Conservation (phyloP, 768 basidiomycete genomes). For the Mycena alexandri region DNA sequence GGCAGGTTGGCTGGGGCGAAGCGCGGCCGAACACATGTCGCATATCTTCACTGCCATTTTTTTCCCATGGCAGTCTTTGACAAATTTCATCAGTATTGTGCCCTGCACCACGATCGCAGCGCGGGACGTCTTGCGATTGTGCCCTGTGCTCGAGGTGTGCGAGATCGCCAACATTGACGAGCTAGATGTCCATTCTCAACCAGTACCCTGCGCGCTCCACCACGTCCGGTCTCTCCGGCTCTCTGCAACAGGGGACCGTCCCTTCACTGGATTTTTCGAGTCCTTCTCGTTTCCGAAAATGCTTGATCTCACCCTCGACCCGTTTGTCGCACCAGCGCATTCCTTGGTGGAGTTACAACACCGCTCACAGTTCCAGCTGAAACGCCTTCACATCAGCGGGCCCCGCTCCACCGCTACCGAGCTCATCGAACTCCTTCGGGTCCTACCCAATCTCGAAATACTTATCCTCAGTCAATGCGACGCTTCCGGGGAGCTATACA, state of each 20-base stretch:
- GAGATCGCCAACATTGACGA: not conserved
- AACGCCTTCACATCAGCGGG: not conserved
- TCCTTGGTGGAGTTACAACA: constrained; percentile 2
- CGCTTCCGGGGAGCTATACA: not conserved
- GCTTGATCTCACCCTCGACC: not conserved
- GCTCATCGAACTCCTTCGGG: constrained; percentile 4
- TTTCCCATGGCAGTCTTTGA: constrained; percentile 11
- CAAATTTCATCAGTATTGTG: not conserved
- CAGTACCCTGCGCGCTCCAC: not conserved
- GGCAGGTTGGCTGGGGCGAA: no score
- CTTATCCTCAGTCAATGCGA: not conserved
- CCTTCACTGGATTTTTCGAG: constrained; percentile 7
- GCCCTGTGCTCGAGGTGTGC: not conserved
- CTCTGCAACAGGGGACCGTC: not conserved
- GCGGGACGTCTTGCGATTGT: constrained; percentile 1
- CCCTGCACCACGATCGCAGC: not conserved
- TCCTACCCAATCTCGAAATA: not conserved
- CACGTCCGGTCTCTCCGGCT: constrained; percentile 2
- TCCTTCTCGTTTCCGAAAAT: constrained; percentile 10
- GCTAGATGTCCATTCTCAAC: constrained; percentile 1
- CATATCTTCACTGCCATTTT: constrained; percentile 9
- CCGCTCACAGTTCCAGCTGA: not conserved
- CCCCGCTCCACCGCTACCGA: not conserved
- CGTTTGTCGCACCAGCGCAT: not conserved
- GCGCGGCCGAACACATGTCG: not conserved